Base-by-base conservation (phyloP, 202 grass and related monocot species). In the Panicum hallii region DNA sequence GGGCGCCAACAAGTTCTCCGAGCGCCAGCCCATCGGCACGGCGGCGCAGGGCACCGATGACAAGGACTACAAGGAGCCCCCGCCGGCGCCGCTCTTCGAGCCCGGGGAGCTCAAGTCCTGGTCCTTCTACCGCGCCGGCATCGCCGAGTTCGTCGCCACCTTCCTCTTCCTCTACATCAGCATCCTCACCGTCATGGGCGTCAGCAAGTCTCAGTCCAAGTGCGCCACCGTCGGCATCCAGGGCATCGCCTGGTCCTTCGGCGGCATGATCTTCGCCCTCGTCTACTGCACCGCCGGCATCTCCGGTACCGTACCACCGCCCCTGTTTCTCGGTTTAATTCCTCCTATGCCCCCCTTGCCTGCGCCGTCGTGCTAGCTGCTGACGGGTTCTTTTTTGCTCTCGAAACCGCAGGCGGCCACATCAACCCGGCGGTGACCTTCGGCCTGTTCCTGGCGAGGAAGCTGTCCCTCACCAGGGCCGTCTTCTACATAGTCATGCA, bases 401-500 rank as follows among this genome's bases (percentile, higher is more conserved):
- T 65, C 50, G 26, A 61, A 62, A 47, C 8, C 63, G 34, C 86
- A 97, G 94, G 95, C 48, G 95, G 92, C n/a, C 95, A 97, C 85
- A 97, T 97, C 84, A 97, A 97, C 92, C 95, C 95, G 38, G 95
- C 95, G 54, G 95, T 97, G 82, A 97, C 95, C 80, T 97, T 97
- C 75, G 95, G 95, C 7, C 72, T 97, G 36, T 93, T 97, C 85
- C 84, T 97, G 87, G 95, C 95, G 43, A 90, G 95, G 90, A 97
- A 97, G 72, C 89, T 97, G n/a, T 97, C 95, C 56, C 75, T 97
- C 16, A 91, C 87, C 50, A 82, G 95, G 85, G 95, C 95, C 20
- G 0, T 97, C 17, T 97, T 94, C 85, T 97, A 97, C 89, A 97
- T 97, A 7, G 19, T 97, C 36, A 97, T 97, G 95, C 95, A 97